A percentile compares a stretch with the other conserved stretches of the same genome.
Conservation (phyloP, 208 protist species). For the Strigomonas culicis region DNA sequence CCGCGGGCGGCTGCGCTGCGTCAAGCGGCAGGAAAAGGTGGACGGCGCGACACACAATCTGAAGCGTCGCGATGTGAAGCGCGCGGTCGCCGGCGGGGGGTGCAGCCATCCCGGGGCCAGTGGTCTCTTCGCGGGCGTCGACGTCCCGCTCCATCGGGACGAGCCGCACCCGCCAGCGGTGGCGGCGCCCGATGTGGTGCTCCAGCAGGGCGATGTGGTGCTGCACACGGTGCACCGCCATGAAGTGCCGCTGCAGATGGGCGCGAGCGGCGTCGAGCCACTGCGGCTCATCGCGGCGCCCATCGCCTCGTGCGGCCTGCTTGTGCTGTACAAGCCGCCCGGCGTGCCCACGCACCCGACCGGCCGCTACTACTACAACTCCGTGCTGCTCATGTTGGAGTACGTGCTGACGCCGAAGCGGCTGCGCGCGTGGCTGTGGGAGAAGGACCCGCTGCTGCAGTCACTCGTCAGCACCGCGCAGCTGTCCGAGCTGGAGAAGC, state of each 20-base stretch:
- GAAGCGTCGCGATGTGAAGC: slow-evolving; percentile 42
- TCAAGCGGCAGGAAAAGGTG: slow-evolving; percentile 17
- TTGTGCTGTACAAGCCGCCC: slow-evolving; percentile 68
- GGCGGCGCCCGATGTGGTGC: slow-evolving; percentile 11
- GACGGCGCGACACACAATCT: slow-evolving; percentile 21
- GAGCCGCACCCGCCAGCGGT: not conserved
- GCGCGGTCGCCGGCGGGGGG: not conserved
- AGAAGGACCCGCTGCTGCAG: slow-evolving; percentile 62
- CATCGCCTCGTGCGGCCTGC: slow-evolving; percentile 54
- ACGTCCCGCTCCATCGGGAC: not conserved
- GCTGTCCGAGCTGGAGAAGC: slow-evolving; percentile 38
- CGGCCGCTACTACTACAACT: slow-evolving; percentile 92
- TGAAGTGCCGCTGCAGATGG: slow-evolving; percentile 87
- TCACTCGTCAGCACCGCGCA: slow-evolving; percentile 49
- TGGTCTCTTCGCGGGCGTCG: no score
- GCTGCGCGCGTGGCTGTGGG: slow-evolving; percentile 55
- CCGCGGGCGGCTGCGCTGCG: slow-evolving; percentile 57
- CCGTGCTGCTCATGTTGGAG: slow-evolving; percentile 84
- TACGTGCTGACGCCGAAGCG: slow-evolving; percentile 78
- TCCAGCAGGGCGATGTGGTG: slow-evolving; percentile 82
- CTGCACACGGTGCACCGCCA: slow-evolving; percentile 92
- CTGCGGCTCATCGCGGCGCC: slow-evolving; percentile 45
- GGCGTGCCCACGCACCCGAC: slow-evolving; percentile 86
- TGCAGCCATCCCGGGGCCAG: not conserved
- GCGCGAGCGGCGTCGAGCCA: slow-evolving; percentile 46